phyloP scores from a whole-genome alignment of 192 early-diverging fungal species.

The Linnemannia exigua region DNA sequence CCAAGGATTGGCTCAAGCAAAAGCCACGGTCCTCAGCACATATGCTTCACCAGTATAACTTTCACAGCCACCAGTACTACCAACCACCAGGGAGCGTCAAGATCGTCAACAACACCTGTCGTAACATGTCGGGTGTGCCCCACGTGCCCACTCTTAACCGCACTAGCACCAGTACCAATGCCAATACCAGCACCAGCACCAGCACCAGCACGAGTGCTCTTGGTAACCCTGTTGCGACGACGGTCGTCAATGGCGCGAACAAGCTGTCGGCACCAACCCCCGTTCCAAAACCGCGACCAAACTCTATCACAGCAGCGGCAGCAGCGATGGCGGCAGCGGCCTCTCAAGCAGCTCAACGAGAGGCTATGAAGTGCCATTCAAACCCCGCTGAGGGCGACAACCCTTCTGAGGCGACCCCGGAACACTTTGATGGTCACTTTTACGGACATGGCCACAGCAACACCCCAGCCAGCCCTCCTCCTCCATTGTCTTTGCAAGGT shows the following conservation, averaged over 20 bases:
- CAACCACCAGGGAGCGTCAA: conserved; percentile 19
- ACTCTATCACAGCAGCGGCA: conserved; percentile 23
- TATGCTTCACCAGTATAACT: conserved; percentile 51
- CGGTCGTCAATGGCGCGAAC: background rate
- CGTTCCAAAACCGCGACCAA: conserved; percentile 13
- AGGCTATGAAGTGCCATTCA: background rate
- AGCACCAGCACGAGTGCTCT: background rate
- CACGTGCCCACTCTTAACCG: background rate
- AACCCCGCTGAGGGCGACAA: background rate
- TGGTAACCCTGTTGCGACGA: background rate
- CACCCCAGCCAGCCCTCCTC: background rate
- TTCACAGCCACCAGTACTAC: conserved; percentile 37
- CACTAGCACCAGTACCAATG: background rate
- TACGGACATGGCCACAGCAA: conserved; percentile 15
- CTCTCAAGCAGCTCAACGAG: background rate
- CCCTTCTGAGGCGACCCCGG: background rate
- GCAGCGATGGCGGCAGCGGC: conserved; percentile 4
- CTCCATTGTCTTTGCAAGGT: background rate
- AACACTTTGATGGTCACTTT: conserved; percentile 23
- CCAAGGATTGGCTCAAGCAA: conserved; percentile 53
- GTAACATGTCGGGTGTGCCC: conserved; percentile 8
- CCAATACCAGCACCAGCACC: background rate
- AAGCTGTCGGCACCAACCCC: background rate
- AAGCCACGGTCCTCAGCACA: conserved; percentile 41
- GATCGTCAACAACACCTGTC: conserved; percentile 5